Conservation (phyloP, 306 rosid genomes). For the Hylodesmum podocarpum region DNA sequence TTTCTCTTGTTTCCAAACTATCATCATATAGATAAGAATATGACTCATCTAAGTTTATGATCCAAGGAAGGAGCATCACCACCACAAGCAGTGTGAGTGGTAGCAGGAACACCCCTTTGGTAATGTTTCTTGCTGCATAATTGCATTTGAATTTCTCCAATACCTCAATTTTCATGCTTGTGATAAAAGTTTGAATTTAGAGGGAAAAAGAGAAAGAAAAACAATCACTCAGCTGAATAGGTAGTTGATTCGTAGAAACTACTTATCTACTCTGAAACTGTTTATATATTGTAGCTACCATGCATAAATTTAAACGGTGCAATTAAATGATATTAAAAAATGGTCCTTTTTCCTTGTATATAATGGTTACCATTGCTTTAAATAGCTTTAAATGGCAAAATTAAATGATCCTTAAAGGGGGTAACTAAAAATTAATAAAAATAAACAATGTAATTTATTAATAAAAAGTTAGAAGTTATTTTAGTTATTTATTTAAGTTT, state of each 20-base stretch:
- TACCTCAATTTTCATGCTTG: slow-evolving; percentile 25
- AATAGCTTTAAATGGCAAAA: background rate
- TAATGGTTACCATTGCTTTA: background rate
- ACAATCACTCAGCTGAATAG: too few species aligned
- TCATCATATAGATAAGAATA: background rate
- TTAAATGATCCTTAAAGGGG: too few species aligned
- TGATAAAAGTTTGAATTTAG: background rate
- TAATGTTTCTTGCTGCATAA: slow-evolving; percentile 19
- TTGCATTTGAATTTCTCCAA: slow-evolving; percentile 33
- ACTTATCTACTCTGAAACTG: background rate
- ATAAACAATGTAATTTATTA: background rate
- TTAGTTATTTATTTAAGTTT: too few species aligned
- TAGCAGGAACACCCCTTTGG: slow-evolving; percentile 19
- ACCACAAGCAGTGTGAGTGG: slow-evolving; percentile 22
- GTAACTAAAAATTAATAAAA: background rate
- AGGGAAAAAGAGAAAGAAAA: too few species aligned
- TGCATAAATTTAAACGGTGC: too few species aligned
- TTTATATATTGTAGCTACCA: background rate
- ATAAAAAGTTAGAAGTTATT: too few species aligned
- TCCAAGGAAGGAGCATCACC: slow-evolving; percentile 37
- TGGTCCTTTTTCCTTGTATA: background rate
- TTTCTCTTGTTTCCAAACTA: slow-evolving; percentile 13
- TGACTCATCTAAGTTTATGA: slow-evolving; percentile 26
- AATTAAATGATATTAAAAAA: too few species aligned
- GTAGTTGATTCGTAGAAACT: background rate